A percentile compares a stretch with the other conserved stretches of the same genome.
Evolutionary conservation across 2,329 filamentous ascomycete species (phyloP).

Genomic region (Tetracladium maxilliforme): DNA sequence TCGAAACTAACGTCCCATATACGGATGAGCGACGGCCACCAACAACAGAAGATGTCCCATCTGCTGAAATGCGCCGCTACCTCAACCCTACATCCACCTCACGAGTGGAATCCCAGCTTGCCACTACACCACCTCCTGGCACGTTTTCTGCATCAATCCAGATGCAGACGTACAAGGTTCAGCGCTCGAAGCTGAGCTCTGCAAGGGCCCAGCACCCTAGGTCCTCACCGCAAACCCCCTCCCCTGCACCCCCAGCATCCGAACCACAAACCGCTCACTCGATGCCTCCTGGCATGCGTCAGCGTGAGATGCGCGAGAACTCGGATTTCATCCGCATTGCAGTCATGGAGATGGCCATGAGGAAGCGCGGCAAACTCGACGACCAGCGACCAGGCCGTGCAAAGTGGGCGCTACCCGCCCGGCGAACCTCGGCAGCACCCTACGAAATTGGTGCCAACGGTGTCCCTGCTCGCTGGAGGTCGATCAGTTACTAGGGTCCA

Average conservation of each 20-base stretch:
- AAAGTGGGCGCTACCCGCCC: constrained; percentile 53
- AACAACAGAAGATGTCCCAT: constrained; percentile 46
- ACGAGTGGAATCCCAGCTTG: constrained; percentile 15
- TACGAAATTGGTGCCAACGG: constrained; percentile 43
- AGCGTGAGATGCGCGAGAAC: constrained; percentile 56
- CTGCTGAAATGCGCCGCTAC: constrained; percentile 50
- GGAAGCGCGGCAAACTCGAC: constrained; percentile 49
- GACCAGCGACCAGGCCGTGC: constrained; percentile 51
- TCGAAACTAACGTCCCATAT: constrained; percentile 51
- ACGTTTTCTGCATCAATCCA: constrained; percentile 43
- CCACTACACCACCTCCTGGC: too few relatives aligned
- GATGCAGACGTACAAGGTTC: constrained; percentile 55
- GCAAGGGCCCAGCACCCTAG: constrained; percentile 16
- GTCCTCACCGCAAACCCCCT: constrained; percentile 15
- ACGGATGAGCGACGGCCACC: constrained; percentile 53
- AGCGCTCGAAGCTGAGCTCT: not conserved
- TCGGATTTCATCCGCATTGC: constrained; percentile 57
- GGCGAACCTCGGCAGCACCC: constrained; percentile 34
- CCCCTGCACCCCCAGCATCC: constrained; percentile 13
- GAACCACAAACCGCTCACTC: constrained; percentile 13
- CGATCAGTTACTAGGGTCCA: too few relatives aligned
- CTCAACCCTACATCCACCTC: constrained; percentile 44
- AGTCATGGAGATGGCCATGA: constrained; percentile 61
- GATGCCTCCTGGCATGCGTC: constrained; percentile 25
- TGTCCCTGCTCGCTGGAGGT: constrained; percentile 45